A percentile compares a stretch with the other conserved stretches of the same genome.
Evolutionary conservation across 352 stramenopile species (phyloP).

Genomic region (Halophytophthora polymorphica): DNA sequence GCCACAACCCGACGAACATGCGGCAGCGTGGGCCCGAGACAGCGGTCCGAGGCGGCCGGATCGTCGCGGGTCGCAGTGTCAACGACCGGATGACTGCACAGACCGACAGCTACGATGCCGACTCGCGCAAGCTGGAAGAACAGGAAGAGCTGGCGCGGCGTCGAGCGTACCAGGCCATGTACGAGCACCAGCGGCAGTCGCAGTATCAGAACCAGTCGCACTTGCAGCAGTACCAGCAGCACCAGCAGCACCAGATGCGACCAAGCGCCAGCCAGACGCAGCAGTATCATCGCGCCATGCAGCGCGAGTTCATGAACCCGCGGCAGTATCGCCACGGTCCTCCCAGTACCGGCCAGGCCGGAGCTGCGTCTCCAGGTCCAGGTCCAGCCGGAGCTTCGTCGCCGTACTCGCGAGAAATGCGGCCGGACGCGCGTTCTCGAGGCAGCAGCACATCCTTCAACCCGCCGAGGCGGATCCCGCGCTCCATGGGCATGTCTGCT

Average conservation of each 20-base stretch:
- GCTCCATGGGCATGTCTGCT: slow-evolving; percentile 21
- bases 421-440: slow-evolving; percentile 8
- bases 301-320: slow-evolving; percentile 20
- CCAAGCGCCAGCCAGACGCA: not conserved
- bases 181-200: slow-evolving; percentile 29
- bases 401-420: slow-evolving; percentile 16
- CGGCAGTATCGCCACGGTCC: slow-evolving; percentile 20
- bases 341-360: not conserved
- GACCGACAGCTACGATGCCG: not conserved
- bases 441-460: slow-evolving; percentile 12
- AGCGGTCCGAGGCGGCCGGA: no score
- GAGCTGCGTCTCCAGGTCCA: slow-evolving; percentile 8
- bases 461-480: slow-evolving; percentile 31
- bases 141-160: slow-evolving; percentile 11
- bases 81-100: no score
- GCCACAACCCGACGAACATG: no score
- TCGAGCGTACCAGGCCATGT: slow-evolving; percentile 18
- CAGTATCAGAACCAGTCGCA: slow-evolving; percentile 25
- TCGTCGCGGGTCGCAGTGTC: no score
- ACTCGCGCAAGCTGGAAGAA: slow-evolving; percentile 9
- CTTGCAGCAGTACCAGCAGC: slow-evolving; percentile 37
- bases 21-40: no score
- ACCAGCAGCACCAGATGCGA: slow-evolving; percentile 9
- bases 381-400: slow-evolving; percentile 10
- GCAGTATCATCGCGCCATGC: slow-evolving; percentile 27